phyloP scores from a whole-genome alignment of 225 moss, liverwort and hornwort species.

The Bryoerythrophyllum caledonicum region DNA sequence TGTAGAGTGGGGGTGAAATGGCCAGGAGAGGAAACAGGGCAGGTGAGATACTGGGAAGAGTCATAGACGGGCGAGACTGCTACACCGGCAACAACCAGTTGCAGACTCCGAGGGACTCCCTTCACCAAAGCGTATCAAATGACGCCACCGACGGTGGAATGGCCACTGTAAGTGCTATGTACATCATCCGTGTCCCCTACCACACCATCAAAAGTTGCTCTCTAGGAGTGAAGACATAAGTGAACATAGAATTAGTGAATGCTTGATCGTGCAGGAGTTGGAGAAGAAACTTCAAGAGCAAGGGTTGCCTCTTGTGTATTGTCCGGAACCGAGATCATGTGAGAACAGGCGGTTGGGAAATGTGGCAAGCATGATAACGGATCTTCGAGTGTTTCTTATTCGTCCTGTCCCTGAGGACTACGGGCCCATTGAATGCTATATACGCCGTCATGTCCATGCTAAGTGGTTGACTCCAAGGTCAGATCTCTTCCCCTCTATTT shows the following conservation, averaged over 20 bases:
- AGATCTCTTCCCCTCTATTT: not conserved
- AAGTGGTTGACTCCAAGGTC: slow-evolving; percentile 74
- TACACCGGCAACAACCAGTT: slow-evolving; percentile 24
- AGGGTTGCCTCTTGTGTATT: slow-evolving; percentile 80
- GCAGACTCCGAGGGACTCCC: slow-evolving; percentile 13
- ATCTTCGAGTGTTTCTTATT: slow-evolving; percentile 78
- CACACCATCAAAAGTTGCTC: not conserved
- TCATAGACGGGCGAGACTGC: slow-evolving; percentile 29
- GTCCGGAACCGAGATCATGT: slow-evolving; percentile 43
- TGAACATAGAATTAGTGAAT: not conserved
- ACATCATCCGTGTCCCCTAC: not conserved
- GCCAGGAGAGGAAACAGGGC: slow-evolving; percentile 38
- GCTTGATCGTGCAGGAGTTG: slow-evolving; percentile 56
- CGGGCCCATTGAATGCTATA: slow-evolving; percentile 68
- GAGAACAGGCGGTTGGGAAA: slow-evolving; percentile 24
- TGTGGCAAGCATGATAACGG: slow-evolving; percentile 50
- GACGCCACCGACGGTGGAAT: slow-evolving; percentile 10
- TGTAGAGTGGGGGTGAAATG: slow-evolving; percentile 33
- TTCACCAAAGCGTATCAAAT: slow-evolving; percentile 17
- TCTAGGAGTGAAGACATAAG: not conserved
- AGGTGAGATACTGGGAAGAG: slow-evolving; percentile 26
- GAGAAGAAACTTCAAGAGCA: slow-evolving; percentile 78
- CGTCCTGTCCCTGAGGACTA: slow-evolving; percentile 52
- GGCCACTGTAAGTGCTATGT: slow-evolving; percentile 32
- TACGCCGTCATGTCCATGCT: slow-evolving; percentile 50